Evolutionary conservation across 768 basidiomycete species (phyloP), one percentile per base, ranked within the genome.

Genomic region (Galerina sulciceps): DNA sequence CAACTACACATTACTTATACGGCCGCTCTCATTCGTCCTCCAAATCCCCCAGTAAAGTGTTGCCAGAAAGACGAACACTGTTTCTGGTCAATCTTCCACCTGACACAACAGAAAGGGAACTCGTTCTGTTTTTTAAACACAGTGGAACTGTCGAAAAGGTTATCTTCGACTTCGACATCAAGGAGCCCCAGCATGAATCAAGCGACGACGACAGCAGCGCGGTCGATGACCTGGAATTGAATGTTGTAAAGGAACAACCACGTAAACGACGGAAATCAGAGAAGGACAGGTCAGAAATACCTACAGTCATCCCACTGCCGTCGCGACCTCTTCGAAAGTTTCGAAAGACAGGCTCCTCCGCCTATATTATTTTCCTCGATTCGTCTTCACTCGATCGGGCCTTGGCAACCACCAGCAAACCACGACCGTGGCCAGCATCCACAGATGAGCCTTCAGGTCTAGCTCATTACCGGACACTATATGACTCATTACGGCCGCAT

Each of bases 41-140:
- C 84, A 56, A 55, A 48, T 37, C 41, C 6, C 51, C 49, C 18
- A 53, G 15, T 26, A 56, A 52, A 51, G 14, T 48, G 23, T 31
- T 60, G 17, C 55, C 59, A 2, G 45, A 56, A 60, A 49, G 59
- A 51, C 54, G 55, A 14, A 53, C 59, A 0, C 78, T 96, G 10
- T 98, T 98, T 67, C 75, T 96, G 34, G 91, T 91, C 54, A 97
- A 98, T 66, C 75, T 96, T 5, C 94, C 96, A 1, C 88, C 93
- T 55, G 94, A 96, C 70, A 85, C 92, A 3, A 91, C 92, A 1
- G 91, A 92, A 64, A 81, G 91, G 37, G 93, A 94, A 67, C 73
- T 97, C 0, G 76, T 85, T 2, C 73, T 84, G 10, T 77, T 97
- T n/a, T 96, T 96, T 78, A 88, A 88, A 67, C 67, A 79, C 20